Conservation (phyloP, 2,329 filamentous ascomycete species). For the Tolypocladium ovalisporum region DNA sequence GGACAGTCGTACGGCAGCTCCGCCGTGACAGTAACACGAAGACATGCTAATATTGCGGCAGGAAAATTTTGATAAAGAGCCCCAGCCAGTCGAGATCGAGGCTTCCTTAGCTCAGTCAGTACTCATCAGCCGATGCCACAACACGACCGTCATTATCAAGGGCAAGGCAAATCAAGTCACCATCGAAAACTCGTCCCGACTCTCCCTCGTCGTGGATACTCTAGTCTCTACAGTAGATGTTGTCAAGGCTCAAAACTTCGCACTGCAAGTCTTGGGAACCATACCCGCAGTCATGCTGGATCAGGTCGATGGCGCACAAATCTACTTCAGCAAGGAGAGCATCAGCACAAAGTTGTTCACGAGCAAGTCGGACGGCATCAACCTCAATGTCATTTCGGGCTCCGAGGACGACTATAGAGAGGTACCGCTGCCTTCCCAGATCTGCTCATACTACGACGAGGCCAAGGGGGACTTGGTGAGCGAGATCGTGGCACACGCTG, state of each 20-base stretch:
- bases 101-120: constrained; percentile 79
- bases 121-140: constrained; percentile 84
- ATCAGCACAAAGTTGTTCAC: constrained; percentile 72
- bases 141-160: constrained; percentile 77
- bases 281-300: constrained; percentile 85
- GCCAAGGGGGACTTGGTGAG: constrained; percentile 65
- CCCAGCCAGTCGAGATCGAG: constrained; percentile 66
- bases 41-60: constrained; percentile 19
- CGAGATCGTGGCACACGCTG: constrained; percentile 92
- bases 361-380: constrained; percentile 79
- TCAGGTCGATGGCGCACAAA: constrained; percentile 78
- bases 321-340: constrained; percentile 79
- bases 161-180: constrained; percentile 97
- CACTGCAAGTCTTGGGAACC: constrained; percentile 77
- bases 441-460: constrained; percentile 64
- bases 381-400: constrained; percentile 68
- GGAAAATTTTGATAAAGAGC: constrained; percentile 82
- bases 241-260: constrained; percentile 91
- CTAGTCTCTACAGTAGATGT: constrained; percentile 88
- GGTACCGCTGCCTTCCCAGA: constrained; percentile 78
- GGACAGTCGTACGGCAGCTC: constrained; percentile 58
- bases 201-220: constrained; percentile 80
- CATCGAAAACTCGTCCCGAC: constrained; percentile 76
- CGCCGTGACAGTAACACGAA: neutral
- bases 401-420: constrained; percentile 77